A percentile compares a stretch with the other conserved stretches of the same genome.
These are phyloP conservation scores for Piromyces finnis DNA, from an alignment of 192 early-diverging fungal species.

Conservation along the genomic window DNA sequence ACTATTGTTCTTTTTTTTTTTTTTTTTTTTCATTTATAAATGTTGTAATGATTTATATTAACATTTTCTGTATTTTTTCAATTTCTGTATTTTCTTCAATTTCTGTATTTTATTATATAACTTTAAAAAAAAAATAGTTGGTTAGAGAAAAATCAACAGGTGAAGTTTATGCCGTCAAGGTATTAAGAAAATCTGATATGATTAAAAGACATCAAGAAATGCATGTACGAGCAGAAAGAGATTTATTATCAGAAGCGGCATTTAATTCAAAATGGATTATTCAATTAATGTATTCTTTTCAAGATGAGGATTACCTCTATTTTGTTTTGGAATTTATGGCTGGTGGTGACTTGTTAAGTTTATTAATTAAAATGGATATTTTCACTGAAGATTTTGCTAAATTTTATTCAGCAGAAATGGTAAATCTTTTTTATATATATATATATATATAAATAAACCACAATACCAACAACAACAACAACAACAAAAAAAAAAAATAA, in stretches of 20 bases:
- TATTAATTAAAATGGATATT: constrained; percentile 27
- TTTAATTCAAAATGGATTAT: constrained; percentile 25
- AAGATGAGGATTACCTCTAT: constrained; percentile 26
- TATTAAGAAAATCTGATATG: constrained; percentile 16
- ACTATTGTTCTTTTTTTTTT: no score
- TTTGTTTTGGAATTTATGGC: constrained; percentile 36
- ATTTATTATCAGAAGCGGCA: constrained; percentile 9
- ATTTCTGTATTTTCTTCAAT: no score
- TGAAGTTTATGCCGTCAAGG: constrained; percentile 29
- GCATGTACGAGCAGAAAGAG: constrained; percentile 24
- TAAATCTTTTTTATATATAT: no score
- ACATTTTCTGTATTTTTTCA: no score
- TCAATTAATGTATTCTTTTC: constrained; percentile 21
- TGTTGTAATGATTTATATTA: no score
- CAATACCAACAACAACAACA: no score
- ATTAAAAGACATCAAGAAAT: constrained; percentile 17
- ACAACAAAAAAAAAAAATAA: no score
- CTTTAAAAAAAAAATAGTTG: constrained; percentile 1
- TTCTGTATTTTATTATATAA: no score
- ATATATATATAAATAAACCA: no score
- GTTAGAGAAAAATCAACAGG: constrained; percentile 22
- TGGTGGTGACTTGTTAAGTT: constrained; percentile 16
- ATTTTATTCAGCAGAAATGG: constrained; percentile 22
- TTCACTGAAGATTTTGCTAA: constrained; percentile 25
- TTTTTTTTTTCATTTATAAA: no score